Evolutionary conservation across 108 stramenopile species (phyloP).

Genomic region (Thalassiosira profunda): DNA sequence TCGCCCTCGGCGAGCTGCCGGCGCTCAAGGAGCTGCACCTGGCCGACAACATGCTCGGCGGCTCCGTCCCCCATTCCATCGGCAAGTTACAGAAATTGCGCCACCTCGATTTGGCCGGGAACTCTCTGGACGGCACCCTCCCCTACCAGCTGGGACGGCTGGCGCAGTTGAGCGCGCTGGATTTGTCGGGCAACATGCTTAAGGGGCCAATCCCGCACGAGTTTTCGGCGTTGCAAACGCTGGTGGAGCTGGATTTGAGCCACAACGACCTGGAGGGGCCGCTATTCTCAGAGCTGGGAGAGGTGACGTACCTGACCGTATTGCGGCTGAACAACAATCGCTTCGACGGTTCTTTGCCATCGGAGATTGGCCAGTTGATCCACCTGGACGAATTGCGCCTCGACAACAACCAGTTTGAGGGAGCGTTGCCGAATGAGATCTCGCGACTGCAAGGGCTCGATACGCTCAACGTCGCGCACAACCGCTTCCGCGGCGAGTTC

Average conservation of each 20-base stretch:
- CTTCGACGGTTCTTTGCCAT: constrained; percentile 47
- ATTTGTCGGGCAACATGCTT: constrained; percentile 34
- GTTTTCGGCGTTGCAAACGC: constrained; percentile 16
- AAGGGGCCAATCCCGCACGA: constrained; percentile 35
- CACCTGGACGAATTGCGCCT: constrained; percentile 56
- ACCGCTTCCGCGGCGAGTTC: constrained; percentile 31
- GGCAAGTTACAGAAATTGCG: constrained; percentile 12
- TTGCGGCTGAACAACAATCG: constrained; percentile 53
- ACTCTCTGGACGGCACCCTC: constrained; percentile 51
- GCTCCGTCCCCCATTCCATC: constrained; percentile 26
- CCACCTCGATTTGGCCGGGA: constrained; percentile 45
- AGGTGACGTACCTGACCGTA: constrained; percentile 30
- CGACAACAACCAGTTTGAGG: constrained; percentile 51
- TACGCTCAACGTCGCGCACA: constrained; percentile 38
- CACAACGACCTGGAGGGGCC: constrained; percentile 46
- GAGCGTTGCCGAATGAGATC: constrained; percentile 48
- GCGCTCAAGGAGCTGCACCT: constrained; percentile 22
- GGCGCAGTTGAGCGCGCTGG: constrained; percentile 35
- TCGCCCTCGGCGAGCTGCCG: constrained; percentile 26
- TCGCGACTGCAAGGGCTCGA: constrained; percentile 38
- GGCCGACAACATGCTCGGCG: constrained; percentile 26
- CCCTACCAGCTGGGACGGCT: constrained; percentile 60
- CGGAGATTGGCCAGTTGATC: constrained; percentile 49
- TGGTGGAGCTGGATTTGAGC: constrained; percentile 33
- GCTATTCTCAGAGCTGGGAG: constrained; percentile 33